Percentiles rank a stretch among this genome's conserved stretches.
phyloP scores from a whole-genome alignment of 1,139 yeast species.

The Petasospora fabianii region DNA sequence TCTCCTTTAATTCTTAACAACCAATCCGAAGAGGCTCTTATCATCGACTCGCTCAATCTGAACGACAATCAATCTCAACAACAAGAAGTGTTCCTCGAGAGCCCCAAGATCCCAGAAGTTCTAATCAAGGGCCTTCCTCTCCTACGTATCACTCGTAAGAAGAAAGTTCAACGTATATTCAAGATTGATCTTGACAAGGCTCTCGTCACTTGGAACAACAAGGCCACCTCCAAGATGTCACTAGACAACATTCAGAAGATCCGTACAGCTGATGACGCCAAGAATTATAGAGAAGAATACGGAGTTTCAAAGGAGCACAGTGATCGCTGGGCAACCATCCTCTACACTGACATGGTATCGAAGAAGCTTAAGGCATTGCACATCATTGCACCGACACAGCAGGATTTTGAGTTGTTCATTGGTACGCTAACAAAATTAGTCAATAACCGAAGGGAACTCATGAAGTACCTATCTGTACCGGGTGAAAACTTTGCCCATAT shows the following conservation, averaged over 20 bases:
- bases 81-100: constrained; percentile 17
- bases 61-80: neutral
- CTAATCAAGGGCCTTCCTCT: constrained; percentile 39
- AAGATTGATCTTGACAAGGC: constrained; percentile 42
- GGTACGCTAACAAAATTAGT: constrained; percentile 43
- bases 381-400: constrained; percentile 63
- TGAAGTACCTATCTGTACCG: constrained; percentile 51
- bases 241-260: constrained; percentile 72
- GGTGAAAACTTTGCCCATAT: constrained; percentile 52
- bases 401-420: constrained; percentile 56
- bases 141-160: constrained; percentile 65
- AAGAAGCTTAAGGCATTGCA: constrained; percentile 65
- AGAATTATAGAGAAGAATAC: constrained; percentile 79
- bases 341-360: constrained; percentile 47
- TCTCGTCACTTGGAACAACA: constrained; percentile 48
- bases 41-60: neutral
- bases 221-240: constrained; percentile 37
- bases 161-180: constrained; percentile 53
- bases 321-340: constrained; percentile 74
- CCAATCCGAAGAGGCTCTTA: neutral
- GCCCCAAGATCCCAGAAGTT: constrained; percentile 31
- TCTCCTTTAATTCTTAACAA: constrained; percentile 4
- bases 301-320: constrained; percentile 65
- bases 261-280: constrained; percentile 65
- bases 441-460: constrained; percentile 45